Evolutionary conservation across 1,139 yeast species (phyloP).

Genomic region (Maudiozyma humilis): DNA sequence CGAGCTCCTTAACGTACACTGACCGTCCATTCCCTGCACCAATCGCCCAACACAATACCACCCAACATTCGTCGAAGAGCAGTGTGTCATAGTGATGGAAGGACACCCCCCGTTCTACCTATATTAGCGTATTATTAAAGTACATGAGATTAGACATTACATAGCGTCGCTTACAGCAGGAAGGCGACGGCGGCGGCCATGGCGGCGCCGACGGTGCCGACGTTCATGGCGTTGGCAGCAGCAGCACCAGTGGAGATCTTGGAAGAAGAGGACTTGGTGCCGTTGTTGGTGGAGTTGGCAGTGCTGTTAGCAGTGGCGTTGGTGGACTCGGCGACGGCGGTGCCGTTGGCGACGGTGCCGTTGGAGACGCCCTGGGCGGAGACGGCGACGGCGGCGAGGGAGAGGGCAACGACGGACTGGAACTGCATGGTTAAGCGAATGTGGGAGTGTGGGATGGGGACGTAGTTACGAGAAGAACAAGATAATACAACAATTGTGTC

Average conservation of each 20-base stretch:
- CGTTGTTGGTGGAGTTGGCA: slow-evolving; percentile 29
- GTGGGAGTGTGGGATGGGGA: neutral
- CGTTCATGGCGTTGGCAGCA: slow-evolving; percentile 43
- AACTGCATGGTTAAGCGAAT: slow-evolving; percentile 42
- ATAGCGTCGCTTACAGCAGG: slow-evolving; percentile 49
- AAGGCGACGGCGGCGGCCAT: slow-evolving; percentile 65
- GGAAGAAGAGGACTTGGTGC: slow-evolving; percentile 20
- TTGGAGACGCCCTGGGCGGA: slow-evolving; percentile 21
- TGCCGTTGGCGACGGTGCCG: slow-evolving; percentile 4
- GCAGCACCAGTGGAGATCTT: slow-evolving; percentile 44
- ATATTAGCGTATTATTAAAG: no score
- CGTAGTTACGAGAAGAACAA: no score
- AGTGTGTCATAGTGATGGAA: no score
- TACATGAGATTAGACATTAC: no score
- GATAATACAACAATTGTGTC: no score
- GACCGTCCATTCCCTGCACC: no score
- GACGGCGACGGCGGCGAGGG: slow-evolving; percentile 20
- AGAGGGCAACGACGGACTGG: slow-evolving; percentile 40
- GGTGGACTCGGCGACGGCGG: slow-evolving; percentile 1
- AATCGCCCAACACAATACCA: no score
- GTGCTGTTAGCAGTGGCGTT: slow-evolving; percentile 1
- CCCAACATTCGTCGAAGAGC: no score
- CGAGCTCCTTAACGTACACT: no score
- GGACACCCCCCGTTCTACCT: no score
- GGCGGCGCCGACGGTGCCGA: slow-evolving; percentile 61